A percentile compares a stretch with the other conserved stretches of the same genome.
phyloP scores from a whole-genome alignment of 1,284 basidiomycete genomes.

The Singerocomus inundabilis region DNA sequence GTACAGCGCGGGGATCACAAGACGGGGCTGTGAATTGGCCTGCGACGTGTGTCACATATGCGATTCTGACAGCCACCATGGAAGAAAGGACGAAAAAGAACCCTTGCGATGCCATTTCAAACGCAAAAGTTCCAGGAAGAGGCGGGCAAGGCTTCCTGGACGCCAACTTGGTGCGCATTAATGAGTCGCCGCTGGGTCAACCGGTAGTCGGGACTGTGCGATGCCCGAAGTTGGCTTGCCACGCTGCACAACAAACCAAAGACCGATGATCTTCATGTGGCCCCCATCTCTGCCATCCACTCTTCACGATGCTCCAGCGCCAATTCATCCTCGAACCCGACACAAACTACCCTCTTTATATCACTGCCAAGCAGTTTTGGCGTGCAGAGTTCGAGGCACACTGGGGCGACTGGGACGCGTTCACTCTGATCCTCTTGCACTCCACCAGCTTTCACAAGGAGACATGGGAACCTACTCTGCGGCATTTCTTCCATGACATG shows the following conservation, averaged over 20 bases:
- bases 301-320: slow-evolving; percentile 23
- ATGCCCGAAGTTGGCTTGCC: not conserved
- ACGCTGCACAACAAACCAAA: not conserved
- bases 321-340: slow-evolving; percentile 27
- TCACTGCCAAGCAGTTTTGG: slow-evolving; percentile 58
- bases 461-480: slow-evolving; percentile 58
- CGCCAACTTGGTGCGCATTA: too few species aligned
- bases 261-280: not conserved
- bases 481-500: slow-evolving; percentile 17
- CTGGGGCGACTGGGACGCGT: slow-evolving; percentile 36
- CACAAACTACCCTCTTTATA: slow-evolving; percentile 44
- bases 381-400: slow-evolving; percentile 37
- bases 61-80: too few species aligned
- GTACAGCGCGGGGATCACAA: not conserved
- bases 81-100: too few species aligned
- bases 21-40: not conserved
- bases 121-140: too few species aligned
- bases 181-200: too few species aligned
- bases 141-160: too few species aligned
- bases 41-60: not conserved
- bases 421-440: slow-evolving; percentile 57
- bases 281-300: not conserved
- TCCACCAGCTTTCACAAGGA: slow-evolving; percentile 69
- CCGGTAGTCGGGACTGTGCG: too few species aligned
- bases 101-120: too few species aligned